Evolutionary conservation across 352 stramenopile genomes (phyloP).

Genomic region (Globisporangium paroecandrum): DNA sequence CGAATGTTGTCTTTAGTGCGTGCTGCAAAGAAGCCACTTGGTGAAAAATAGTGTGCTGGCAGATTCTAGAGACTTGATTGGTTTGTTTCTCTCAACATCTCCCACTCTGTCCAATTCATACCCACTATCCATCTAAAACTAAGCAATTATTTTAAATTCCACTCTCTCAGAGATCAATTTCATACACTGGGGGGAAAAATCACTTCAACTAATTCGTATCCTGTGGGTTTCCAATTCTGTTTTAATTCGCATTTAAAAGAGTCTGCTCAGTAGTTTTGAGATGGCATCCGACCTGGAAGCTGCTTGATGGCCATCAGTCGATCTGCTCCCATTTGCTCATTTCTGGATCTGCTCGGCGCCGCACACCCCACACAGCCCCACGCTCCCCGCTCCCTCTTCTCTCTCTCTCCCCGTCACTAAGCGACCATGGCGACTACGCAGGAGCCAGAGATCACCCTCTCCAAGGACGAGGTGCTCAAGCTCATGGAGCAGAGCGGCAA

Average conservation of each 20-base stretch:
- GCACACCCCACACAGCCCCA: not conserved
- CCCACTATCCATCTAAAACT: no score
- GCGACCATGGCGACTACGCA: constrained; percentile 18
- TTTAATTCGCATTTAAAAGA: not conserved
- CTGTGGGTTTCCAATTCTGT: not conserved
- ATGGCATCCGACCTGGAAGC: not conserved
- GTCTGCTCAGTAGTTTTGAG: no score
- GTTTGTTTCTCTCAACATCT: not conserved
- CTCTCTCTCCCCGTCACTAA: no score
- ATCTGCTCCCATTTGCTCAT: not conserved
- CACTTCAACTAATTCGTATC: no score
- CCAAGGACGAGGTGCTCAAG: constrained; percentile 46
- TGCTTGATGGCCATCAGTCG: constrained; percentile 2
- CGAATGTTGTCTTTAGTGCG: not conserved
- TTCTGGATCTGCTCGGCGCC: not conserved
- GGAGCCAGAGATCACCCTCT: constrained; percentile 29
- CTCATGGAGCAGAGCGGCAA: constrained; percentile 52
- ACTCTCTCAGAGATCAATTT: no score
- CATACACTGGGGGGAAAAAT: no score
- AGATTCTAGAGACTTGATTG: not conserved
- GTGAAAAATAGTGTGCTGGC: not conserved
- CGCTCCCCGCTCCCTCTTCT: no score
- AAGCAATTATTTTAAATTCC: no score
- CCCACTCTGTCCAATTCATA: no score
- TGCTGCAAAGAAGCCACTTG: constrained; percentile 3